phyloP scores from a whole-genome alignment of 1,284 basidiomycete genomes.

The Volvariella surrecta region DNA sequence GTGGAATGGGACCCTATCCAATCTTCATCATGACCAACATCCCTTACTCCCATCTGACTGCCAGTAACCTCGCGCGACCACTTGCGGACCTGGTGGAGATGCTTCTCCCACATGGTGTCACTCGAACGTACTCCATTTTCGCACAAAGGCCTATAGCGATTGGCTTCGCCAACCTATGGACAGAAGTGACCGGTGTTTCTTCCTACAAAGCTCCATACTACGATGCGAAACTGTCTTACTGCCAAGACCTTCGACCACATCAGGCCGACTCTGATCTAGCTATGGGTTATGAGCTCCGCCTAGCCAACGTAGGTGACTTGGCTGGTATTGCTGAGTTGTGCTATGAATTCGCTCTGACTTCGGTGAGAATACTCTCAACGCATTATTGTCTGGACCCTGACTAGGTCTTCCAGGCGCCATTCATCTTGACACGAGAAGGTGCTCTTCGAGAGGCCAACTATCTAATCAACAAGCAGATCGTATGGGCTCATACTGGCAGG shows the following conservation, averaged over 20 bases:
- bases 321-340: conserved; percentile 38
- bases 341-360: conserved; percentile 44
- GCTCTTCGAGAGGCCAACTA: conserved; percentile 43
- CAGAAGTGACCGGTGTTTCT: conserved; percentile 28
- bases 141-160: conserved; percentile 39
- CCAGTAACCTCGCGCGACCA: conserved; percentile 24
- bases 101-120: conserved; percentile 17
- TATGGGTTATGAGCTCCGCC: conserved; percentile 31
- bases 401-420: conserved; percentile 53
- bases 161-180: conserved; percentile 42
- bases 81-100: conserved; percentile 24
- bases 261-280: conserved; percentile 16
- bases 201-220: conserved; percentile 46
- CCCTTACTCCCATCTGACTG: conserved; percentile 21
- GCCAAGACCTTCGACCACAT: conserved; percentile 35
- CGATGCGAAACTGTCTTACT: conserved; percentile 48
- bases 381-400: conserved; percentile 1
- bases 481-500: conserved; percentile 53
- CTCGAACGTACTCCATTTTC: conserved; percentile 62
- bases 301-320: conserved; percentile 34
- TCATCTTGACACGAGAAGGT: conserved; percentile 30
- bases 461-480: conserved; percentile 36
- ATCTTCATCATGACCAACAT: conserved; percentile 42
- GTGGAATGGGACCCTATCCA: conserved; percentile 46
- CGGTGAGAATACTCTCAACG: conserved; percentile 30